These are phyloP conservation scores for Trifolium pratense DNA, from an alignment of 306 rosid genomes.

Conservation along the genomic window DNA sequence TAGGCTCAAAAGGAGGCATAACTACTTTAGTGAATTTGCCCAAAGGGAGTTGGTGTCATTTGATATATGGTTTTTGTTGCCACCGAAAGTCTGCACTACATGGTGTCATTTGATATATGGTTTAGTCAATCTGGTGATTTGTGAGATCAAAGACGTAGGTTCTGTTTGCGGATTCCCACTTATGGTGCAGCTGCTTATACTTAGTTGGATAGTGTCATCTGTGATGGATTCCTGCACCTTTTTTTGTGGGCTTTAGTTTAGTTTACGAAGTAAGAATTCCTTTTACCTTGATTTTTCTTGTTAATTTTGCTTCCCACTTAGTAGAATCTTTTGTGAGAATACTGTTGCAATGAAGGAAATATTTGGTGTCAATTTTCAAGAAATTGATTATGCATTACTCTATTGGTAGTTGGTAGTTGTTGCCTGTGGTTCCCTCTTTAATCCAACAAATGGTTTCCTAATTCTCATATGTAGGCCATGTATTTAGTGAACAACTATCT, in stretches of 20 bases:
- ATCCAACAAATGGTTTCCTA: conserved; percentile 14
- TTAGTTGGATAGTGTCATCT: conserved; percentile 13
- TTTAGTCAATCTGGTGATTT: conserved; percentile 18
- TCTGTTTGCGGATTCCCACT: conserved; percentile 25
- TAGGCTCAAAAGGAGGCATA: conserved; percentile 12
- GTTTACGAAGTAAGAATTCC: conserved; percentile 24
- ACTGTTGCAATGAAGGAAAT: conserved; percentile 23
- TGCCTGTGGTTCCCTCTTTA: background rate
- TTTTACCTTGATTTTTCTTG: conserved; percentile 21
- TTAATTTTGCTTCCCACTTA: background rate
- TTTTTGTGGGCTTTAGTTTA: conserved; percentile 22
- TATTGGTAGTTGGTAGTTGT: background rate
- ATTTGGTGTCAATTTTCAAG: conserved; percentile 22
- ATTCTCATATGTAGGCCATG: background rate
- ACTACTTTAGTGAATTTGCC: background rate
- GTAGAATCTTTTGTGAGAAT: conserved; percentile 28
- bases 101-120: too few relatives aligned
- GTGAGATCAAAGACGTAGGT: background rate
- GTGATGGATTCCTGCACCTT: background rate
- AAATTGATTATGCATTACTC: conserved; percentile 5
- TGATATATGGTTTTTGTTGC: conserved; percentile 25
- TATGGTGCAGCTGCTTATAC: conserved; percentile 39
- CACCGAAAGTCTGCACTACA: conserved; percentile 10
- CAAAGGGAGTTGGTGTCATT: conserved; percentile 19
- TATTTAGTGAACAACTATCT: background rate